Conservation (phyloP, 2,329 filamentous ascomycete genomes). For the Aspergillus puulaauensis region DNA sequence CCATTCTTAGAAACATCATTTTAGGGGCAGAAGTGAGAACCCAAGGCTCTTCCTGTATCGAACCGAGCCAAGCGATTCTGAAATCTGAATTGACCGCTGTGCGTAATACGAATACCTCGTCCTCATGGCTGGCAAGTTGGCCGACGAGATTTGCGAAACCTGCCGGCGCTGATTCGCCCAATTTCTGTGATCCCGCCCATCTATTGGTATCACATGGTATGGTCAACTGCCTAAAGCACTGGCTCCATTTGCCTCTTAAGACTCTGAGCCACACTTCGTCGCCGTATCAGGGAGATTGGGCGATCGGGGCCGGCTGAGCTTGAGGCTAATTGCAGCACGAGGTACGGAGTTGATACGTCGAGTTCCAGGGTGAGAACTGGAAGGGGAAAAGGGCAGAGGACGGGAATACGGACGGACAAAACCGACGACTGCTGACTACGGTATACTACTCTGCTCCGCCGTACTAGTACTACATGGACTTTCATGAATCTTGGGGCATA, state of each 20-base stretch:
- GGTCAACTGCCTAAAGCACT: not conserved
- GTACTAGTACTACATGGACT: no score
- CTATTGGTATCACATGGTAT: constrained; percentile 4
- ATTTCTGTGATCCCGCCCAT: not conserved
- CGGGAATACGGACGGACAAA: not conserved
- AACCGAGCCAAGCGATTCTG: not conserved
- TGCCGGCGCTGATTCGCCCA: not conserved
- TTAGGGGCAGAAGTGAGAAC: not conserved
- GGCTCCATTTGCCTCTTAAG: not conserved
- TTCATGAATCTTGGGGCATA: no score
- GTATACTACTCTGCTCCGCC: no score
- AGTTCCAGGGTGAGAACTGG: not conserved
- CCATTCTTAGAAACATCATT: constrained; percentile 19
- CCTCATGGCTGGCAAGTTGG: not conserved
- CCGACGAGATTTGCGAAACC: not conserved
- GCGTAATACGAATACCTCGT: not conserved
- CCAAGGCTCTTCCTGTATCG: not conserved
- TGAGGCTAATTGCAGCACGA: not conserved
- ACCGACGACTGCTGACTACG: not conserved
- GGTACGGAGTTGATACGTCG: not conserved
- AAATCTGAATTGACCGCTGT: not conserved
- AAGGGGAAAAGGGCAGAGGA: no score
- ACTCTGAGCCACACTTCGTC: not conserved
- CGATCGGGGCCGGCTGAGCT: not conserved
- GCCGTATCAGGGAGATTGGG: not conserved